These are phyloP conservation scores for Lipomyces kockii DNA, from an alignment of 805 yeast genomes.

Conservation along the genomic window DNA sequence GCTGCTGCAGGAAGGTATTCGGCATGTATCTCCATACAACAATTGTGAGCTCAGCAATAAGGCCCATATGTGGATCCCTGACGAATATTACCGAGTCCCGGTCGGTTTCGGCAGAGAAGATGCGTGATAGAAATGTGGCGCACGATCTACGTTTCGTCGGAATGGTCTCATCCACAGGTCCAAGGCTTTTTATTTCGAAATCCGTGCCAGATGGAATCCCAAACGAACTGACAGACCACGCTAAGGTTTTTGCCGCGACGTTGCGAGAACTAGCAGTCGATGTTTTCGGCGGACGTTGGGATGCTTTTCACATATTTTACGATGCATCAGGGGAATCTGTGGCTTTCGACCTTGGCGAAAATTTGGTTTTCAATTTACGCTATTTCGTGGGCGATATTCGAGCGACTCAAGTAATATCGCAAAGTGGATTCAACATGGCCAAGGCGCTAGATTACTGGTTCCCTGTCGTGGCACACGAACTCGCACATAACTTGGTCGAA, in stretches of 20 bases:
- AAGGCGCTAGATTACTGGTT: conserved; percentile 46
- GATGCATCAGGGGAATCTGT: conserved; percentile 39
- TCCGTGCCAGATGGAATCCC: conserved; percentile 23
- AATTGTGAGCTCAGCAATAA: conserved; percentile 14
- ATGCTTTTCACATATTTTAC: conserved; percentile 37
- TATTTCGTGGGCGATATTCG: conserved; percentile 35
- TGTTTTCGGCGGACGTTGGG: background rate
- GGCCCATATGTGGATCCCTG: conserved; percentile 19
- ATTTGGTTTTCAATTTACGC: conserved; percentile 47
- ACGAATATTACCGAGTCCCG: conserved; percentile 17
- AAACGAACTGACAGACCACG: conserved; percentile 10
- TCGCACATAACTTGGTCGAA: conserved; percentile 48
- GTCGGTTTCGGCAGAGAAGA: conserved; percentile 25
- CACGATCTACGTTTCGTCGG: conserved; percentile 28
- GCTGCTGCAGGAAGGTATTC: conserved; percentile 27
- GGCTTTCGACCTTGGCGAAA: conserved; percentile 48
- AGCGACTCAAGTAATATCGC: conserved; percentile 14
- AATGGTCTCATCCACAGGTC: conserved; percentile 18
- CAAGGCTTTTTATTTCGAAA: conserved; percentile 20
- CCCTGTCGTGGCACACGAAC: conserved; percentile 49
- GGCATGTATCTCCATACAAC: conserved; percentile 24
- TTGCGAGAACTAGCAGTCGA: conserved; percentile 24
- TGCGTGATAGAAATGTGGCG: conserved; percentile 31
- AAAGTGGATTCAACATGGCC: conserved; percentile 22
- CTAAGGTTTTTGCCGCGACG: conserved; percentile 22